These are phyloP conservation scores for Leishmania arabica DNA, from an alignment of 208 protist species.

Conservation along the genomic window DNA sequence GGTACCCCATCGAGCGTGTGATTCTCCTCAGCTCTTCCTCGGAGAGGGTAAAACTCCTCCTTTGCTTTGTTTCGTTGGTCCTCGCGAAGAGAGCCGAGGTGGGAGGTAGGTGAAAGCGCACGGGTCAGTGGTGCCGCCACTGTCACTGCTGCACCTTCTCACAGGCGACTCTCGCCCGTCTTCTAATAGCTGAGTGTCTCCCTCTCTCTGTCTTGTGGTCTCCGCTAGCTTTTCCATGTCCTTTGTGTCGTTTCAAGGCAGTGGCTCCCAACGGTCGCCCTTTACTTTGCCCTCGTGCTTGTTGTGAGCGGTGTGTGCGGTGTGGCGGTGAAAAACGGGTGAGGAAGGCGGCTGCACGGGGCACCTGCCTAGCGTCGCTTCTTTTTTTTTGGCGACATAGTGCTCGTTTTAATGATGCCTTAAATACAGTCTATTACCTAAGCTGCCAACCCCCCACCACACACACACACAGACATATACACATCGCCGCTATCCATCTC, in stretches of 20 bases:
- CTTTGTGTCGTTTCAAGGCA: background rate
- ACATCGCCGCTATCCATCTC: background rate
- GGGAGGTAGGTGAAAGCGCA: background rate
- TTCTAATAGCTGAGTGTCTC: background rate
- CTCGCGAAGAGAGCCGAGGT: background rate
- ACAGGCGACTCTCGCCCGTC: background rate
- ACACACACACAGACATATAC: too few relatives aligned
- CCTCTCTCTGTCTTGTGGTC: conserved; percentile 5
- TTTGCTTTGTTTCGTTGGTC: background rate
- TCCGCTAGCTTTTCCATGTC: conserved; percentile 18
- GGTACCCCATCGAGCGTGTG: background rate
- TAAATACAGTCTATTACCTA: background rate
- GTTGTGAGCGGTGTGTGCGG: background rate
- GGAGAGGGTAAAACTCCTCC: background rate
- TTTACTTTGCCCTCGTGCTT: background rate
- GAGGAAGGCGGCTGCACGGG: background rate
- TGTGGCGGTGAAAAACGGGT: background rate
- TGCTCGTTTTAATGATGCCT: too few relatives aligned
- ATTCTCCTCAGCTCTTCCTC: background rate
- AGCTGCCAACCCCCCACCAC: background rate
- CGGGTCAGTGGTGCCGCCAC: background rate
- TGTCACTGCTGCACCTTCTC: background rate
- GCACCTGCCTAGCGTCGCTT: background rate
- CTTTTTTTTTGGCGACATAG: background rate
- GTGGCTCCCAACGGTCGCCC: background rate